Conservation (phyloP, 139 green algal species). For the Nannochloris sp. region DNA sequence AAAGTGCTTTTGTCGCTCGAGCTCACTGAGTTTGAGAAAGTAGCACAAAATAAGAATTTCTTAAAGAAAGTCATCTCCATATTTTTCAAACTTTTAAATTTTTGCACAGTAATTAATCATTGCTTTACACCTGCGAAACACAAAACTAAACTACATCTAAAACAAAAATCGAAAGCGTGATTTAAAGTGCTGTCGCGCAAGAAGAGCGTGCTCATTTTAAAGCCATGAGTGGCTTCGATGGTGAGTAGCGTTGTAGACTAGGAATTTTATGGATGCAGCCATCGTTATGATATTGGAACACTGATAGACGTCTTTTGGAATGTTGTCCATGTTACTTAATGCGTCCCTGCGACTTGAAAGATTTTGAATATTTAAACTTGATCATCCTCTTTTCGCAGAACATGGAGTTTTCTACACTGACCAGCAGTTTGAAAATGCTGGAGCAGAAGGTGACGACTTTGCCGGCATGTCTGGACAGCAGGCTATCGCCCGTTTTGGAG, state of each 20-base stretch:
- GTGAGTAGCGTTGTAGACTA: constrained; percentile 9
- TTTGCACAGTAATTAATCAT: no score
- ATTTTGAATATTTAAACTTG: no score
- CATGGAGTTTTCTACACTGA: constrained; percentile 43
- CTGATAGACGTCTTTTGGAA: background rate
- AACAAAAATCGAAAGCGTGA: background rate
- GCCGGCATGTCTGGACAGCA: constrained; percentile 1
- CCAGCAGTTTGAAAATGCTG: constrained; percentile 33
- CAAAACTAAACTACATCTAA: no score
- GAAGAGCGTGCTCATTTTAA: background rate
- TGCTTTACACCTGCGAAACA: no score
- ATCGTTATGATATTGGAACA: background rate
- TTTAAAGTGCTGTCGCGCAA: background rate
- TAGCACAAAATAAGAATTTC: no score
- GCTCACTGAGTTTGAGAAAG: no score
- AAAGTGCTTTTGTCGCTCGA: no score
- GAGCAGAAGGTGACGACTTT: background rate
- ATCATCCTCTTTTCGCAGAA: constrained; percentile 21
- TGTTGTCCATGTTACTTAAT: no score
- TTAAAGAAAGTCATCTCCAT: no score
- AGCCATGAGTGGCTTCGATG: constrained; percentile 26
- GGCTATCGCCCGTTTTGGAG: constrained; percentile 39
- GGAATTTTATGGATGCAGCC: background rate
- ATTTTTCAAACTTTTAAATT: no score
- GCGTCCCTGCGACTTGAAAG: no score